phyloP scores from a whole-genome alignment of 345 rosid genomes.

The Brassica napus region DNA sequence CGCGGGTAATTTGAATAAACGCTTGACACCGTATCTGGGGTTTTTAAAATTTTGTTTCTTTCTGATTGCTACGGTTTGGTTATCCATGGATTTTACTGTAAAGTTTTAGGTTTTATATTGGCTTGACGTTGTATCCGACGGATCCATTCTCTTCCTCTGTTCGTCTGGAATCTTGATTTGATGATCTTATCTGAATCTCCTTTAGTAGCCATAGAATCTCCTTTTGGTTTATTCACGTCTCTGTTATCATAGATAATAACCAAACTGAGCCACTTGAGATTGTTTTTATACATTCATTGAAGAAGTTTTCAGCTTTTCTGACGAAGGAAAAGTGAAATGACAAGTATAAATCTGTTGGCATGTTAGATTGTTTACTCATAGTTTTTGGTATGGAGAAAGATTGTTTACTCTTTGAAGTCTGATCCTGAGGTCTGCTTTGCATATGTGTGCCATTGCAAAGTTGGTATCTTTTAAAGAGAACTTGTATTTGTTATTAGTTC shows the following conservation, averaged over 20 bases:
- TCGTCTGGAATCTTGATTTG: neutral
- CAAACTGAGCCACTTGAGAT: conserved; percentile 9
- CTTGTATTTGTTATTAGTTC: neutral
- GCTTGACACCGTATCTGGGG: neutral
- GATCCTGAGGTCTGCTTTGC: neutral
- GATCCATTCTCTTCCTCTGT: neutral
- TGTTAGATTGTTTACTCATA: neutral
- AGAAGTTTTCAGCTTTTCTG: conserved; percentile 9
- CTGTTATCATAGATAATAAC: neutral
- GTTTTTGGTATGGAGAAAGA: conserved; percentile 2
- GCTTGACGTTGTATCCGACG: neutral
- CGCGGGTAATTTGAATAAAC: neutral
- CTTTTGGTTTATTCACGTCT: no score
- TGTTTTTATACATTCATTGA: neutral
- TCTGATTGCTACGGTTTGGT: neutral
- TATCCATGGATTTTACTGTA: neutral
- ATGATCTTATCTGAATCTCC: no score
- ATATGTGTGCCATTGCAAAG: neutral
- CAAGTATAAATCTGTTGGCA: neutral
- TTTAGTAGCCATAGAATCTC: no score
- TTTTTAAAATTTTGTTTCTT: neutral
- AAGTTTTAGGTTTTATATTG: conserved; percentile 13
- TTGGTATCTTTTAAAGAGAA: neutral
- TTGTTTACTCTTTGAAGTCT: neutral
- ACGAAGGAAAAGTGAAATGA: neutral